Evolutionary conservation across 164 flowering plant genomes (phyloP), one percentile per base, ranked within the genome.

Genomic region (Nelumbo lutea): DNA sequence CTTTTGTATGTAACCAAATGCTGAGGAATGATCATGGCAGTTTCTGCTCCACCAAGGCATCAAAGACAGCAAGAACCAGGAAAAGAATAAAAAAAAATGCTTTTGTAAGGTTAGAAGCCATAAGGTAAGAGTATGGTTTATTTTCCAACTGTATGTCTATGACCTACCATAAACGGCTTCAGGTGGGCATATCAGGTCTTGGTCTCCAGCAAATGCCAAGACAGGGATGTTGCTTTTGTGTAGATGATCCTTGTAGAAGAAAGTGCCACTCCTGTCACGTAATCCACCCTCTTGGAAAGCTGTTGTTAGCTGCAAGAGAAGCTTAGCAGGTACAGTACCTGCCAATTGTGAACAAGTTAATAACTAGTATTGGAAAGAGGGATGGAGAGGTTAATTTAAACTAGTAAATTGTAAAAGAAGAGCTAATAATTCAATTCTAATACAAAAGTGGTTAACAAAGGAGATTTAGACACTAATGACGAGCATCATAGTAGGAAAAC

Each of bases 321-420:
- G 88, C 80, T 93, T 96, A 40, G 92, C 90, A 6, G 99, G 98
- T 68, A 96, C 83, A 5, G 98, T 90, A 80, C 99, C 99, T 96
- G 83, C 69, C 51, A 65, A 67, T 62, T 68, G 56, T 53, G n/a
- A 53, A 53, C n/a, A 9, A 53, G 14, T 53, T 46, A 4, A 46
- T 46, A 46, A 46, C 48, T 46, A 46, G 7, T 46, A 46, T 7
- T 46, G 7, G 27, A 27, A 27, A 46, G 7, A 46, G 4, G 48
- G 48, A 46, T 46, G 48, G 48, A 46, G 48, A 46, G 48, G 7
- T 46, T 7, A 27, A 27, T 27, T 27, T 27, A 46, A 46, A 46
- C 48, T 46, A 1, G 48, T 7, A 46, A 46, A 4, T 46, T 4
- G 48, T 27, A 27, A 27, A 27, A 27, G 27, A 27, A 46, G 5